These are phyloP conservation scores for Triticum timopheevii DNA, from an alignment of 176 grass and related monocot species.

Conservation along the genomic window DNA sequence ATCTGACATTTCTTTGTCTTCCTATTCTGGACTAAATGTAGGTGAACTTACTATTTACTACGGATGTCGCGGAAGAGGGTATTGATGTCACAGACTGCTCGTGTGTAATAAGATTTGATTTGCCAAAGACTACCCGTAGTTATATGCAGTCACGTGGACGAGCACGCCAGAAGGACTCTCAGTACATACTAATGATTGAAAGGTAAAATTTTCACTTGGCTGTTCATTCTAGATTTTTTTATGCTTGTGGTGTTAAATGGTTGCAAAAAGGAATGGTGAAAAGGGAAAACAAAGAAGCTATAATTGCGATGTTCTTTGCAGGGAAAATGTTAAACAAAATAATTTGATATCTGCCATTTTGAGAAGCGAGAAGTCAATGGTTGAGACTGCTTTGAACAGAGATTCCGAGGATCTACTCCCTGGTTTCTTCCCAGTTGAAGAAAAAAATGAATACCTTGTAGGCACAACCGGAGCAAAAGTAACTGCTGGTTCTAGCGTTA, in stretches of 20 bases:
- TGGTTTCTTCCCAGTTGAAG: slow-evolving; percentile 41
- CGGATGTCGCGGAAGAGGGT: slow-evolving; percentile 92
- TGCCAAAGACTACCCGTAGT: slow-evolving; percentile 76
- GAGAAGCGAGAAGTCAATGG: slow-evolving; percentile 63
- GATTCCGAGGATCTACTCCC: slow-evolving; percentile 37
- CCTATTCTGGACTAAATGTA: slow-evolving; percentile 42
- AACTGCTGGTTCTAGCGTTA: slow-evolving; percentile 67
- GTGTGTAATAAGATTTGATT: slow-evolving; percentile 82
- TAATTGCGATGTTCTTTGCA: slow-evolving; percentile 35
- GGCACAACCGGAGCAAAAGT: slow-evolving; percentile 74
- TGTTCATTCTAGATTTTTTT: slow-evolving; percentile 12
- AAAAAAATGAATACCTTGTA: slow-evolving; percentile 68
- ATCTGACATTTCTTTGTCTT: slow-evolving; percentile 19
- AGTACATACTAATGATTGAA: slow-evolving; percentile 88
- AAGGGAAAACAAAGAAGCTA: neutral
- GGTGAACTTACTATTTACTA: slow-evolving; percentile 89
- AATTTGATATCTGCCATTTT: slow-evolving; percentile 73
- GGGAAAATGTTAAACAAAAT: slow-evolving; percentile 70
- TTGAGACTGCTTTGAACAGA: slow-evolving; percentile 61
- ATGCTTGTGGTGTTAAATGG: slow-evolving; percentile 19
- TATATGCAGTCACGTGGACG: slow-evolving; percentile 79
- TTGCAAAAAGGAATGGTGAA: neutral
- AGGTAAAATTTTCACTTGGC: slow-evolving; percentile 48
- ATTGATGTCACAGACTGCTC: slow-evolving; percentile 77
- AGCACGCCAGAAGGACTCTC: slow-evolving; percentile 66